Percentiles rank a stretch among this genome's conserved stretches.
Evolutionary conservation across 805 yeast genomes (phyloP).

Genomic region (Candida montana): DNA sequence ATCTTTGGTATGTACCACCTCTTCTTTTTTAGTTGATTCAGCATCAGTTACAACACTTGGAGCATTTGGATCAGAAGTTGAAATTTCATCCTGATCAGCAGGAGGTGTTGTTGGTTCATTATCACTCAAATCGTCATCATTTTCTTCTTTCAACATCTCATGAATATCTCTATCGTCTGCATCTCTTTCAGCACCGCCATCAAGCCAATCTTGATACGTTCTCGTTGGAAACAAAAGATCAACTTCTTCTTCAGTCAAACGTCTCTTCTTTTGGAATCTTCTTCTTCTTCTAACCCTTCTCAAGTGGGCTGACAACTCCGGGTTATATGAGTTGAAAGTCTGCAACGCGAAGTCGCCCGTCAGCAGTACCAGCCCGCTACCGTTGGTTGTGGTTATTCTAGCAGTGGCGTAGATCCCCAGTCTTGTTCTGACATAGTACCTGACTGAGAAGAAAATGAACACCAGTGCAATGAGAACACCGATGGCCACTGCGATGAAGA

Average conservation of each 20-base stretch:
- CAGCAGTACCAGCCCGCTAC: conserved; percentile 16
- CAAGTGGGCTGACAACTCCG: conserved; percentile 9
- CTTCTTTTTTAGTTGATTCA: neutral
- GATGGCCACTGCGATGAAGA: conserved; percentile 57
- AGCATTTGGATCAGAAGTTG: no score
- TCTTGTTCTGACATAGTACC: conserved; percentile 53
- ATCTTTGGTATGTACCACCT: neutral
- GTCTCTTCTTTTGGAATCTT: conserved; percentile 42
- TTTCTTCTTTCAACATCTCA: conserved; percentile 34
- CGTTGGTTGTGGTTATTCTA: conserved; percentile 15
- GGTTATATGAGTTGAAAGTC: conserved; percentile 16
- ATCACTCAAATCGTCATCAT: conserved; percentile 15
- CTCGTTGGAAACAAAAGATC: conserved; percentile 53
- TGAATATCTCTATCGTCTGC: conserved; percentile 38
- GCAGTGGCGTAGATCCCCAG: conserved; percentile 42
- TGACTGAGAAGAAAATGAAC: conserved; percentile 53
- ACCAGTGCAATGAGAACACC: conserved; percentile 53
- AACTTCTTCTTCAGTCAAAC: conserved; percentile 51
- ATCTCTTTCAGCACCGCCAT: conserved; percentile 54
- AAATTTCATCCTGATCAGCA: neutral
- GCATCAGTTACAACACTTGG: neutral
- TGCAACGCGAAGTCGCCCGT: conserved; percentile 22
- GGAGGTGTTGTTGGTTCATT: neutral
- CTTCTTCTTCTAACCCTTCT: conserved; percentile 33
- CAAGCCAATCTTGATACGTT: conserved; percentile 54